Evolutionary conservation across 2,329 filamentous ascomycete species (phyloP).

Genomic region (Aureobasidium pullulans): DNA sequence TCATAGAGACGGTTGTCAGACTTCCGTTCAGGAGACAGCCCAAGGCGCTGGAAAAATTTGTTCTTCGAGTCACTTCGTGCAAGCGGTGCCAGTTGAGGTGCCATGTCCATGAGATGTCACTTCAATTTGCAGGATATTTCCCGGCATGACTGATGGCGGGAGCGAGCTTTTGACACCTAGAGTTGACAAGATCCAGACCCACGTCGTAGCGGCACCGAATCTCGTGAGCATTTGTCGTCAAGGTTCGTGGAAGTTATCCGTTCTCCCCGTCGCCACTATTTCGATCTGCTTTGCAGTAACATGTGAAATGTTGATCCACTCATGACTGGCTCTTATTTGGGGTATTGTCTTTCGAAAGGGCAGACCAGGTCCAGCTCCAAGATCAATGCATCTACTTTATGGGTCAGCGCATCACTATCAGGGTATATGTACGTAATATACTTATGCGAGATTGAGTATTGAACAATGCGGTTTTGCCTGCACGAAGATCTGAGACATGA

Average conservation of each 20-base stretch:
- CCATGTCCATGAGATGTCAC: not conserved
- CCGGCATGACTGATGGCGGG: not conserved
- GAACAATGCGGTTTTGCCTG: no score
- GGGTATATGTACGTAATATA: no score
- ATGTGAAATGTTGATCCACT: not conserved
- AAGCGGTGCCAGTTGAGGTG: conserved; percentile 25
- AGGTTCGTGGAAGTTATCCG: not conserved
- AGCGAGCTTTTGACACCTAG: not conserved
- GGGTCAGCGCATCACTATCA: not conserved
- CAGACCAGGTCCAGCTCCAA: not conserved
- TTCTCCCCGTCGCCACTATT: not conserved
- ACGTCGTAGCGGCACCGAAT: not conserved
- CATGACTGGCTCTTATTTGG: not conserved
- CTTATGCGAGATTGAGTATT: no score
- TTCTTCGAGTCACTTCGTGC: conserved; percentile 40
- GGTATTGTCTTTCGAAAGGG: no score
- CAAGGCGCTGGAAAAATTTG: conserved; percentile 36
- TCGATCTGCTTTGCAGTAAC: not conserved
- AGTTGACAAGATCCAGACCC: not conserved
- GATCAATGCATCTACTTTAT: not conserved
- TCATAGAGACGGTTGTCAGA: conserved; percentile 32
- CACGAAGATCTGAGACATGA: no score
- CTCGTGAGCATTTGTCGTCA: no score
- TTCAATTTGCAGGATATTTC: not conserved
- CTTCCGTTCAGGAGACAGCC: conserved; percentile 32